Evolutionary conservation across 108 stramenopile genomes (phyloP), one percentile per base, ranked within the genome.

Genomic region (Hondaea fermentalgiana): DNA sequence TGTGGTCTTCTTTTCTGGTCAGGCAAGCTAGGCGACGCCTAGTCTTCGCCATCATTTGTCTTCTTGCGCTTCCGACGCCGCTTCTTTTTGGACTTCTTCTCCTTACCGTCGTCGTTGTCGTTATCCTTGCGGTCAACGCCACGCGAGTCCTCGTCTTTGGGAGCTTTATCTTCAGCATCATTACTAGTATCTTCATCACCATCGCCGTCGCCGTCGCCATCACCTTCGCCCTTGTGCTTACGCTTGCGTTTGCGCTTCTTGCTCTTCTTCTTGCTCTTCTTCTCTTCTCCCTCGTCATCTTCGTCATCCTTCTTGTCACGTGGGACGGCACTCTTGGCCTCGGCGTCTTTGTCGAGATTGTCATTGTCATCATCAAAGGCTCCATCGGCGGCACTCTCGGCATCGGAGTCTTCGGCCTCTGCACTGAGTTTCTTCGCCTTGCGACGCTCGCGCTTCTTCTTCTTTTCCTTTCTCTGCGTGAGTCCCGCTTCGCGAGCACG

Each of bases 191-290:
- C 17, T n/a, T 59, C 21, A 21, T 59, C 19, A 19, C 19, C 21
- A 21, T 19, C 17, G 21, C 19, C 21, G 17, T 59, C 17, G 17
- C 21, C 58, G 60, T 64, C 60, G 35, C n/a, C 60, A 64, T 64
- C n/a, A 25, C n/a, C 6, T 5, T 23, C 5, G n/a, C 17, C 25
- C 49, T 83, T 83, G 72, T 51, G 19, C 72, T 83, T 51, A 16
- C 49, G 44, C 72, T 83, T 83, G 47, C 72, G 44, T 43, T 83
- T 83, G 47, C 72, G 44, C 72, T 83, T 83, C 49, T 83, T 83
- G 47, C 5, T 83, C 49, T 64, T 64, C 6, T 64, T 35, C 60
- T 64, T 35, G 35, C 19, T 17, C 58, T 59, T 59, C 21, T 59
- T 21, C 58, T 59, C 58, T 19, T 19, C 21, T 59, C 21, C 19